A percentile compares a stretch with the other conserved stretches of the same genome.
Conservation (phyloP, 768 basidiomycete species). For the Cystofilobasidium bisporidii region DNA sequence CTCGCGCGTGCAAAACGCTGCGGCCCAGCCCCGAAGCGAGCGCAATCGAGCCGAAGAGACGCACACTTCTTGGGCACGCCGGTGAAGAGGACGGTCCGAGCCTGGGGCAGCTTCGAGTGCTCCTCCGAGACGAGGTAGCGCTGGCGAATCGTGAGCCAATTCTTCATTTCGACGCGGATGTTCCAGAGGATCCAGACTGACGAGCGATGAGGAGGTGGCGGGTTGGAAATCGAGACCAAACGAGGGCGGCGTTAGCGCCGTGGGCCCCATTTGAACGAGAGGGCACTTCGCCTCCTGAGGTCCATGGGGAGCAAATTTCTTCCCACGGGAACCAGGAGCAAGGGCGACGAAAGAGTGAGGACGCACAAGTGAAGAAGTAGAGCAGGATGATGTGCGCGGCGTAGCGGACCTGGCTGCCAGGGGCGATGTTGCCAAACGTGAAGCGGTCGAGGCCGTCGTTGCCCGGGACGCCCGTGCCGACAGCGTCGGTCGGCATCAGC, state of each 20-base stretch:
- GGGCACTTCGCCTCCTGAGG: too few species aligned
- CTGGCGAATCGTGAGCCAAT: slow-evolving; percentile 73
- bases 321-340: too few species aligned
- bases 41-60: neutral
- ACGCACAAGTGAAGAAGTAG: slow-evolving; percentile 67
- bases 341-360: slow-evolving; percentile 1
- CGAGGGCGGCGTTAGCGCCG: neutral
- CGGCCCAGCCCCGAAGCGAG: neutral
- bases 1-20: too few species aligned
- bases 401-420: slow-evolving; percentile 50
- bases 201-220: too few species aligned
- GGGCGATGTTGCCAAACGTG: slow-evolving; percentile 67
- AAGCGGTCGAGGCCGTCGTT: slow-evolving; percentile 58
- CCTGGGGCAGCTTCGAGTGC: slow-evolving; percentile 71
- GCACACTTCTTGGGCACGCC: slow-evolving; percentile 64
- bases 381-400: slow-evolving; percentile 68
- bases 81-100: slow-evolving; percentile 80
- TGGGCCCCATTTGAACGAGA: neutral
- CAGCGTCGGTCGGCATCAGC: slow-evolving; percentile 62
- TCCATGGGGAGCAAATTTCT: too few species aligned
- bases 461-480: slow-evolving; percentile 45
- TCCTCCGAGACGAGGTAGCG: slow-evolving; percentile 62
- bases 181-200: slow-evolving; percentile 78
- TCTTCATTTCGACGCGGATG: slow-evolving; percentile 65
- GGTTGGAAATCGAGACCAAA: neutral